Base-by-base conservation (phyloP, 148 eudicot genomes). In the Rheum nobile region DNA sequence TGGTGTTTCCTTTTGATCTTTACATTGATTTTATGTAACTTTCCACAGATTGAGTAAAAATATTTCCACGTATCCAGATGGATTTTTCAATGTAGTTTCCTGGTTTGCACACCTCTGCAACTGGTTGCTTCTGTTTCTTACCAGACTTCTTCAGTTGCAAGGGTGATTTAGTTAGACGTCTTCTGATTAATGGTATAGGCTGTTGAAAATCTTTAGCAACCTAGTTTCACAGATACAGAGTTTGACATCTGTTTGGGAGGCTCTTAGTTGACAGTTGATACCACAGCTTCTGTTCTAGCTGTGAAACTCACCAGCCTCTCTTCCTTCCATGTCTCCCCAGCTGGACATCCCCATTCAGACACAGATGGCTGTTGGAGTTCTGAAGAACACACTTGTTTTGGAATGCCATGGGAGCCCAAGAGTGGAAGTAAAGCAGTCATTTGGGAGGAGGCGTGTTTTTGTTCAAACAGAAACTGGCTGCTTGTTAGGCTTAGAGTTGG, bases 401-500 rank as follows among this genome's bases (percentile, higher is more conserved):
- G 87, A 89, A 55, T 86, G 79, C 79, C 83, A 80, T 76, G 88
- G 89, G 69, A 84, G 78, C 46, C 55, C 68, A 26, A 81, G 86
- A 78, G 76, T 79, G 82, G 90, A 84, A 34, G 82, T 83, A 41
- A 88, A 79, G 75, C 79, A 68, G 29, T 69, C 86, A 1, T 75
- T 86, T 3, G 89, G 90, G 9, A 85, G 85, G 76, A 91, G 99
- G 72, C 90, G 94, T n/a, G 97, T 92, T 72, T 95, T 95, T 84
- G 94, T 92, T 24, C 99, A 92, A 79, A 91, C 94, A 8, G 99
- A 92, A 71, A 87, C 86, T 12, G 97, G 99, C 24, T 88, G 92
- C 80, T 97, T 95, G 2, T 74, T 91, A 77, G 99, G 99, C 8
- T 86, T 95, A 91, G 99, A 95, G 78, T 73, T 92, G 75, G 96